Base-by-base conservation (phyloP, 768 basidiomycete genomes). In the Pholiota microspora region DNA sequence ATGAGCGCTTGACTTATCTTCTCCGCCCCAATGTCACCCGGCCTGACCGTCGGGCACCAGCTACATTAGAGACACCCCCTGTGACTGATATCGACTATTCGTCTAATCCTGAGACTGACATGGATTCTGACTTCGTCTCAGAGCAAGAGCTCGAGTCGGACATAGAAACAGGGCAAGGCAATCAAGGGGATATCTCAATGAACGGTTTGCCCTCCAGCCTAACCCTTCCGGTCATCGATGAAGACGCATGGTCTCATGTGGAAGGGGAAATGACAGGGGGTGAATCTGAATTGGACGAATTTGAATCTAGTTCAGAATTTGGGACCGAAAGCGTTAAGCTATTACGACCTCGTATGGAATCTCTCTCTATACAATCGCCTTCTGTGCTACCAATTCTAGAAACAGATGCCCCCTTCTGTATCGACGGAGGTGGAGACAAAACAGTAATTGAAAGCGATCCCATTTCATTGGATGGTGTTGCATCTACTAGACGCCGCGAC, bases 1-100 rank as follows among this genome's bases (percentile, higher is more conserved):
- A 82, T 0, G 68, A 76, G 40, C 85, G 91, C 16, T 72, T 91
- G 29, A 92, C 91, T 3, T 86, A 91, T 67, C 82, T 94, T 47
- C 78, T 94, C 21, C 84, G 92, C 31, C 92, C 92, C 3, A 89
- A 91, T 59, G 77, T 83, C 49, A 77, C 79, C 18, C 82, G 81
- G 13, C 85, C 85, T 0, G 82, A 84, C 62, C 77, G 73, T 27
- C 64, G 64, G 29, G 74, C 76, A 1, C 61, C 68, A 15, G 63
- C 69, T 4, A 63, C 67, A 5, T 68, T 91, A 35, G 83, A 86
- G 56, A 92, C 90, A 1, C 90, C 91, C 6, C 88, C 90, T 3
- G 69, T 76, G 7, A 91, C 88, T 0, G 91, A 91, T 62, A 63
- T 82, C 31, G 81, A 84, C 55, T 74, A 75, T 46, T 78, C 79